Percentiles rank a stretch among this genome's conserved stretches.
Conservation (phyloP, 2,329 filamentous ascomycete genomes). For the Lecanicillium sp. region DNA sequence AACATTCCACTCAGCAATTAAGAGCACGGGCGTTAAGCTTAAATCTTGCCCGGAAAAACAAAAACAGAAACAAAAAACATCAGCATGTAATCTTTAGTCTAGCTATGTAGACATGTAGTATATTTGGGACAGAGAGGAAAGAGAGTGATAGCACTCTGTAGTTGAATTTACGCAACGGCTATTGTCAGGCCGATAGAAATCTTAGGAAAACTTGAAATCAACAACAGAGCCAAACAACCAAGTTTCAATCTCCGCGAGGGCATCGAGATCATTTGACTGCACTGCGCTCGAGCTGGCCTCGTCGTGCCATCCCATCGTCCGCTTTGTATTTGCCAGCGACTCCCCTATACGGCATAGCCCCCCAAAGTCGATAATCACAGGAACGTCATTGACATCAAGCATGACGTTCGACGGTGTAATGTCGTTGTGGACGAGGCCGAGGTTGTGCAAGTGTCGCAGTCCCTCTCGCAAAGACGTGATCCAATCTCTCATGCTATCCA, state of each 20-base stretch:
- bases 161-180: too few species aligned
- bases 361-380: neutral
- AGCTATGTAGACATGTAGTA: too few species aligned
- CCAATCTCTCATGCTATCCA: neutral
- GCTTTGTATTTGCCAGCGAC: neutral
- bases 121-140: too few species aligned
- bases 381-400: neutral
- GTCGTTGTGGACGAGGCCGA: neutral
- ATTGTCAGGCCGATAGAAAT: too few species aligned
- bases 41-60: too few species aligned
- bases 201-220: neutral
- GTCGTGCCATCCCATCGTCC: neutral
- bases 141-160: too few species aligned
- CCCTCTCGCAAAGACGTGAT: neutral
- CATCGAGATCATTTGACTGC: neutral
- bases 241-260: neutral
- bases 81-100: too few species aligned
- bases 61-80: too few species aligned
- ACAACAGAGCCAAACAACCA: neutral
- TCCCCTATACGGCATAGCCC: neutral
- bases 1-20: too few species aligned
- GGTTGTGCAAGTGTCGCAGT: neutral
- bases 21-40: too few species aligned
- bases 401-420: neutral
- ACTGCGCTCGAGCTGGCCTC: neutral